Evolutionary conservation across 2,329 filamentous ascomycete genomes (phyloP), one percentile per base, ranked within the genome.

Genomic region (Ophiobolus disseminans): DNA sequence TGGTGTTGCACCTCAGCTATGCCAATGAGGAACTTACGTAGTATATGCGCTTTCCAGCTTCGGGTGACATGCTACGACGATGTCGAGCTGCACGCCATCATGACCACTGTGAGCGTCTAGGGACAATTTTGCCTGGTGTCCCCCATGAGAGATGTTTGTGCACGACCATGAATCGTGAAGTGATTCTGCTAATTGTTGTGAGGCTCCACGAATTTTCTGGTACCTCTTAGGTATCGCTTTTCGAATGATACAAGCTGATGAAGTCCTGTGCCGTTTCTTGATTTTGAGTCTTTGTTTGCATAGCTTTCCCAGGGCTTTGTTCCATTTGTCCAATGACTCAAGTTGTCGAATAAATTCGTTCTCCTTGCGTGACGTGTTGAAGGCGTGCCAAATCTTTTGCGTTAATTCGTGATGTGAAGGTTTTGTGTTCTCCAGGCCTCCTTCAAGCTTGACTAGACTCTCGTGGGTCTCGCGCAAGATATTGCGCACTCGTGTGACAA

Each of bases 71-170:
- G 53, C 47, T 14, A 57, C 43, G 16, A 48, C 50, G 25, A 57
- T 47, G 20, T 57, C 53, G 13, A 57, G 50, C 28, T 48, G 42
- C 8, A 46, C 47, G 4, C 26, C 25, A 8, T 40, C 47, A 14
- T 39, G 35, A 37, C 37, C 53, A 13, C 21, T 19, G n/a, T 37
- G 23, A 5, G 50, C 42, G n/a, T 46, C 39, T 11, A 57, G 43
- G 16, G 44, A 50, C 3, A 57, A 25, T 22, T 57, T 57, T 5
- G 53, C 53, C 26, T 54, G 53, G 31, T 55, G 53, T 19, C 47
- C 53, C 10, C 32, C 40, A 17, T 57, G 53, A 2, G 53, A 57
- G 13, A 28, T 45, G 31, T 57, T 57, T 0, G 50, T 50, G 31
- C 53, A 57, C n/a, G 50, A 57, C 53, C 53, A 57, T 1, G 53